Base-by-base conservation (phyloP, 164 flowering plant species). In the Tetrastigma voinierianum region DNA sequence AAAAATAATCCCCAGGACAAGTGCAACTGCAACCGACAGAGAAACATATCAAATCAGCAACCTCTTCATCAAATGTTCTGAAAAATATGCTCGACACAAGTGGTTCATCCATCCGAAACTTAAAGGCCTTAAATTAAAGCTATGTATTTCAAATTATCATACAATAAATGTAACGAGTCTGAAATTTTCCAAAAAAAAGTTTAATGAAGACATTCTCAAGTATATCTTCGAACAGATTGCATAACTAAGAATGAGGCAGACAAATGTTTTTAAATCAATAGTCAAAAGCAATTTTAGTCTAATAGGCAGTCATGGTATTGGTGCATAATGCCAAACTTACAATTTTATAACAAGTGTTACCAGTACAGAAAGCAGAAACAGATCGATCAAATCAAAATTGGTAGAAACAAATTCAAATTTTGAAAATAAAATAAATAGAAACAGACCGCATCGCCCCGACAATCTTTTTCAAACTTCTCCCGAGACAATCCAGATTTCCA, bases 401-500 rank as follows among this genome's bases (percentile, higher is more conserved):
- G 40, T 3, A 7, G 20, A 20, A 13, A 68, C 13, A 21, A 20
- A 17, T 64, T 51, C 16, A 47, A 2, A 16, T n/a, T n/a, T 51
- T 13, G 14, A 24, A 2, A 6, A 61, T 11, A n/a, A 16, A 68
- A 55, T 16, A 51, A 57, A 18, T 72, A 32, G 65, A 68, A 61
- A 75, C 85, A 68, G 55, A 96, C 99, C 82, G 86, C 87, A 76
- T 96, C 98, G 55, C 58, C 69, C 98, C 83, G 67, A 70, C 81
- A 45, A 88, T 72, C 76, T 67, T 83, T n/a, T 71, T 90, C 97
- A 25, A 76, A 32, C 54, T 82, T 82, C 21, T 76, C 81, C 66
- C 68, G 74, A 20, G 73, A 25, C 20, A 70, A 43, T 18, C 72
- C 67, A 46, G 74, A 61, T 63, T 81, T 84, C 49, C 73, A 53